phyloP scores from a whole-genome alignment of 495 filamentous ascomycete genomes.

The Durotheca rogersii region DNA sequence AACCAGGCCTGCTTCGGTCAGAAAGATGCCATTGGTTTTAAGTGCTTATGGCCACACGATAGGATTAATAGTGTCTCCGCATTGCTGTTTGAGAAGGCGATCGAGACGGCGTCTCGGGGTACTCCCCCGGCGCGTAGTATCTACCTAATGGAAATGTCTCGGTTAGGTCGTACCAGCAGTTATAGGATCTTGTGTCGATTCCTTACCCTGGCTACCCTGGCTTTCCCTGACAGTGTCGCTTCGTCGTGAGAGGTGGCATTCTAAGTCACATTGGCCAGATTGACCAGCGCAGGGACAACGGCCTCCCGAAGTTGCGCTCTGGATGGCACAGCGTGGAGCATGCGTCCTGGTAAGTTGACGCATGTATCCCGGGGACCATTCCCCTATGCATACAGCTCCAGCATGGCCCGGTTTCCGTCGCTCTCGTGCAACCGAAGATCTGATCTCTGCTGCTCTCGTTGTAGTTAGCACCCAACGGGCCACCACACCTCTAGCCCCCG shows the following conservation, averaged over 20 bases:
- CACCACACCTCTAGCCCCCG: constrained; percentile 40
- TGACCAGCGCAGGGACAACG: constrained; percentile 50
- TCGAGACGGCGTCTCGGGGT: constrained; percentile 7
- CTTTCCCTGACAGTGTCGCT: constrained; percentile 26
- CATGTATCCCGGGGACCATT: constrained; percentile 44
- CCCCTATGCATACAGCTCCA: constrained; percentile 37
- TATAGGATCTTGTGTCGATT: not conserved
- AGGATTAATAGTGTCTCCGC: constrained; percentile 36
- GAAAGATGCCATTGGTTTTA: constrained; percentile 50
- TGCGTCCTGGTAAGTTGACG: constrained; percentile 42
- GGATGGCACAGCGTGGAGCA: constrained; percentile 52
- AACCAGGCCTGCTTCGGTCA: constrained; percentile 44
- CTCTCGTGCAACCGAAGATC: constrained; percentile 47
- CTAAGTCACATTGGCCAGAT: constrained; percentile 43
- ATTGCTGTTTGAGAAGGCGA: constrained; percentile 30
- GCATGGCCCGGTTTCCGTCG: constrained; percentile 51
- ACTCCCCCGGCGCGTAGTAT: constrained; percentile 14
- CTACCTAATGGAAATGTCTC: constrained; percentile 16
- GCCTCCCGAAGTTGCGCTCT: constrained; percentile 41
- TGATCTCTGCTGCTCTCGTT: constrained; percentile 42
- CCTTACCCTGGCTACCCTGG: constrained; percentile 32
- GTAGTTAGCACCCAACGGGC: constrained; percentile 45
- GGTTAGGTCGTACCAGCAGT: not conserved
- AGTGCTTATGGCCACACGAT: constrained; percentile 56
- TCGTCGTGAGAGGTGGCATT: constrained; percentile 16